Base-by-base conservation (phyloP, 176 grass and related monocot species). In the Triticum turgidum region DNA sequence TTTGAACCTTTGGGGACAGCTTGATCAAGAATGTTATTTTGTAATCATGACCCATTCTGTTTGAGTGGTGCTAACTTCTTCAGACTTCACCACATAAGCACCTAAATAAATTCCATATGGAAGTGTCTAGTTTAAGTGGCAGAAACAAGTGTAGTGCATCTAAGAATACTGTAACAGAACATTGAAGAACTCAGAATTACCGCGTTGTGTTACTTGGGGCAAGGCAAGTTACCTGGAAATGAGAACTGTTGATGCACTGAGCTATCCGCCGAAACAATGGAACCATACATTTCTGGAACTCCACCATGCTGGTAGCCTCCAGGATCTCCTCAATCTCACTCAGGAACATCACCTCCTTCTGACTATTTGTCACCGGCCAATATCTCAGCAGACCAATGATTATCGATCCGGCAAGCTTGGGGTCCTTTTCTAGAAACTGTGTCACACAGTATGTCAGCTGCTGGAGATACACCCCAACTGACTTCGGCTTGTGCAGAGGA, bases 331-430 rank as follows among this genome's bases (percentile, higher is more conserved):
- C 94, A 0, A 99, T 83, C 84, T 97, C 94, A 69, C 97, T 97
- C 59, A 99, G 84, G 91, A 99, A 94, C 97, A 99, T 99, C 77
- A 99, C 92, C 69, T 99, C 97, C 87, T 99, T 99, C 85, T 99
- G 97, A 86, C 94, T 89, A 85, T 91, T 99, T 78, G 94, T 99
- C 66, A 99, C 72, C 0, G 97, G 94, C 97, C 94, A 99, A 91
- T 94, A 99, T 80, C 82, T 99, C 58, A 99, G 80, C 68, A 99
- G 61, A 69, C 97, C 97, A 21, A 84, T 73, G 33, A 97, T 87
- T 45, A 99, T 86, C 44, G 89, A 93, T 39, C 88, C 90, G 13
- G 92, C 90, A 49, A 99, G 86, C 82, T 94, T 94, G 25, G 97
- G 94, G 21, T 99, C 97, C 92, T 97, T 99, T 14, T 99, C 97